Percentiles rank a stretch among this genome's conserved stretches.
Conservation (phyloP, 345 rosid species). For the Eucalyptus sp. region DNA sequence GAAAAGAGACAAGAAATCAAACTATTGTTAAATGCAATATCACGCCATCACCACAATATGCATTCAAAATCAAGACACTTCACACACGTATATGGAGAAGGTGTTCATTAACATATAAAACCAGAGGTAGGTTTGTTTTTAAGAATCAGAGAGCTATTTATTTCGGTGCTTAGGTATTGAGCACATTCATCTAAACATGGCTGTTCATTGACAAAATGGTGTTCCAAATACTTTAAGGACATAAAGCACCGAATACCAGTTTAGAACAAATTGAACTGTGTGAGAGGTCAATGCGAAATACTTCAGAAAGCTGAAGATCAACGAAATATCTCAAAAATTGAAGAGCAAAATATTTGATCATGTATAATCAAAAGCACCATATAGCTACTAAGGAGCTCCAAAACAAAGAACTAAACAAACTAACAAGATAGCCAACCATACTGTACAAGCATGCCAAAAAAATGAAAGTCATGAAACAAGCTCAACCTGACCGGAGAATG, state of each 20-base stretch:
- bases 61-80: neutral
- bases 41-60: neutral
- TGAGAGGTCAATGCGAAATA: neutral
- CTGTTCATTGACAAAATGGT: neutral
- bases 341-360: neutral
- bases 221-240: neutral
- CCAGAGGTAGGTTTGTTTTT: neutral
- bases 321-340: neutral
- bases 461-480: neutral
- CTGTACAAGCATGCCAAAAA: neutral
- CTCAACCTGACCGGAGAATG: neutral
- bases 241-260: neutral
- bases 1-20: neutral
- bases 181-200: neutral
- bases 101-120: neutral
- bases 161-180: neutral
- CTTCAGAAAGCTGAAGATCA: neutral
- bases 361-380: neutral
- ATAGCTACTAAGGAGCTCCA: neutral
- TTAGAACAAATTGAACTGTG: neutral
- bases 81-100: neutral
- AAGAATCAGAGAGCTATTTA: neutral
- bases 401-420: no score
- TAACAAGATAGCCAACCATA: neutral
- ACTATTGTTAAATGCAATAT: neutral